Percentiles rank a stretch among this genome's conserved stretches.
These are phyloP conservation scores for Closterium sp. DNA, from an alignment of 139 green algal species.

Conservation along the genomic window DNA sequence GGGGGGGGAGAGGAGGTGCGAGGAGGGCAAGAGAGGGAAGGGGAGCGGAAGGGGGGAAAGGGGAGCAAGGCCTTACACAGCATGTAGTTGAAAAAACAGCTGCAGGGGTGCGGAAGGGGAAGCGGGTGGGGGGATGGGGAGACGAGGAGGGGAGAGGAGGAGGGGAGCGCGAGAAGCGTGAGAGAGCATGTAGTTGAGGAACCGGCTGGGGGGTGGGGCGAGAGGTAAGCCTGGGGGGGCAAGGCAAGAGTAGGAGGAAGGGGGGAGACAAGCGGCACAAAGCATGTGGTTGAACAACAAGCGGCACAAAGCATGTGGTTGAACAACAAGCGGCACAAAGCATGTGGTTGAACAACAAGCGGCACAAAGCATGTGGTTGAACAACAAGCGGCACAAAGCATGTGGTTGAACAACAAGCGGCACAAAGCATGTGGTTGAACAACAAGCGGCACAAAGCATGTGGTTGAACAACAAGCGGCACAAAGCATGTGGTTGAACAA, in stretches of 20 bases:
- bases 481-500: too few relatives aligned
- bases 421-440: too few relatives aligned
- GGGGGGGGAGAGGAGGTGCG: neutral
- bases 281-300: constrained; percentile 5
- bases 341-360: too few relatives aligned
- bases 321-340: too few relatives aligned
- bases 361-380: too few relatives aligned
- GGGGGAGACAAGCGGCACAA: neutral
- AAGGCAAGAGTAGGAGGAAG: neutral
- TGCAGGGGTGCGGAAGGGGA: neutral
- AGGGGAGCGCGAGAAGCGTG: neutral
- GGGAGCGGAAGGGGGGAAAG: neutral
- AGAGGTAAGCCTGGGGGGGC: too few relatives aligned
- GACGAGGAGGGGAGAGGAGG: neutral
- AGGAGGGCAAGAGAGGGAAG: neutral
- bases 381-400: too few relatives aligned
- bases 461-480: too few relatives aligned
- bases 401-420: too few relatives aligned
- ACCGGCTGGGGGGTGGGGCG: neutral
- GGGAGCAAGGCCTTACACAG: neutral
- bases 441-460: too few relatives aligned
- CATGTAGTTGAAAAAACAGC: neutral
- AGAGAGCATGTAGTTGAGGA: neutral
- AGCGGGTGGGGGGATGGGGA: neutral
- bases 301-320: too few relatives aligned